Base-by-base conservation (phyloP, 768 basidiomycete genomes). In the Leccinum arenicola region DNA sequence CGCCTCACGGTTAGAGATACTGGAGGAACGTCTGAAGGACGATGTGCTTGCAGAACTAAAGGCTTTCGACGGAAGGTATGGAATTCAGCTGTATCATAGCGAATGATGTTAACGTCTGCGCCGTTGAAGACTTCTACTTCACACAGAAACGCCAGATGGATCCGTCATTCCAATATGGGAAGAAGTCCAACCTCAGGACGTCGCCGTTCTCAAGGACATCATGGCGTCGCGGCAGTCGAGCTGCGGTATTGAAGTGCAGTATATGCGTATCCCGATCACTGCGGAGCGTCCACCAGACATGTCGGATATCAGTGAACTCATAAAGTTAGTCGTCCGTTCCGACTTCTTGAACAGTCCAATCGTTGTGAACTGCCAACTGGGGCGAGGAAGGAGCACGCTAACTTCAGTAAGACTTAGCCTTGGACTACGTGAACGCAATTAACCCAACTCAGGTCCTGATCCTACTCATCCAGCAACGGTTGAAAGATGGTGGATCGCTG, bases 161-260 rank as follows among this genome's bases (percentile, higher is more conserved):
- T 82, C 90, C 6, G 90, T 99, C 7, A 83, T 95, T 6, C 95
- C 97, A 0, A 80, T 97, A 2, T 99, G 96, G 96, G 96, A 98
- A 71, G 91, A 93, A 63, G 93, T 91, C 3, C 81, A 81, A 43
- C 72, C 79, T 35, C 75, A 80, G 9, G 80, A 92, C 63, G 88
- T 98, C 14, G 83, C 85, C 31, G 91, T 93, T 1, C 79, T 97
- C 45, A 90, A 91, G 68, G 93, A 97, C 53, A 84, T 95, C 61
- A 98, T 98, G 95, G 82, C 78, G 14, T 75, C 82, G 3, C 80
- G 83, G 49, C 73, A 68, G 33, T 68, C 72, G 0, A 74, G 78
- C 21, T 54, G 52, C 31, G 82, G 80, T n/a, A 74, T 88, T 29
- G 83, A 87, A 54, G 78, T 98, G 27, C 79, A 83, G 58, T 97